Evolutionary conservation across 179 eudicot species (phyloP), one percentile per base, ranked within the genome.

Genomic region (Beta macrorhiza): DNA sequence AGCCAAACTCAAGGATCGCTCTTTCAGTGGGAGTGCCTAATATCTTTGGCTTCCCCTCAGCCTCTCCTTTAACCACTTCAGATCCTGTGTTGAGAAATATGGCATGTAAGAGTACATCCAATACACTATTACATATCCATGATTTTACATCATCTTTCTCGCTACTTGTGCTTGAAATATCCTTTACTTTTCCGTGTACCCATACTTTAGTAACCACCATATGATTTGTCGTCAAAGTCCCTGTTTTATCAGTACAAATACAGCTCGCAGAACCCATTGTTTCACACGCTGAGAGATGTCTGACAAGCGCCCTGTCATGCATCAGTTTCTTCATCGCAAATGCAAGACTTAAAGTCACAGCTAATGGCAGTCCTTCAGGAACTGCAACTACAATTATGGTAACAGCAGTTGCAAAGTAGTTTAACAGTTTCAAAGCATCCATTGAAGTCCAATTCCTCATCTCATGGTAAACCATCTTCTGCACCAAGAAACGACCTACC

Each of bases 251-350:
- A 0, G 97, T 94, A 78, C 97, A 94, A 61, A 94, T 94, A 78
- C 92, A 87, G 57, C 72, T 94, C n/a, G 93, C 98, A 15, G 97
- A 94, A 0, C 97, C 98, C 98, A 93, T 94, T 3, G 98, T 94
- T 86, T 94, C 98, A 73, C 98, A 93, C 0, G 98, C 97, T 3
- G 98, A 89, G 10, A 94, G 90, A 77, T 94, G 95, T 57, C 97
- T 86, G 15, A 94, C 92, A 5, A 94, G 90, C 1, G 96, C 98
- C 86, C 83, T 90, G 76, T 91, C 96, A 13, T 86, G 86, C 97
- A 93, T 94, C 72, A 94, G 75, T 62, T 94, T 89, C 88, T 93
- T 93, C 97, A 93, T 91, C 5, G 96, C 97, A 80, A 93, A 94
- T 5, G 98, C 98, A 63, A 93, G 91, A 76, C 98, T 93, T 14